Evolutionary conservation across 257 asterid species (phyloP).

Genomic region (Plantago elongata): DNA sequence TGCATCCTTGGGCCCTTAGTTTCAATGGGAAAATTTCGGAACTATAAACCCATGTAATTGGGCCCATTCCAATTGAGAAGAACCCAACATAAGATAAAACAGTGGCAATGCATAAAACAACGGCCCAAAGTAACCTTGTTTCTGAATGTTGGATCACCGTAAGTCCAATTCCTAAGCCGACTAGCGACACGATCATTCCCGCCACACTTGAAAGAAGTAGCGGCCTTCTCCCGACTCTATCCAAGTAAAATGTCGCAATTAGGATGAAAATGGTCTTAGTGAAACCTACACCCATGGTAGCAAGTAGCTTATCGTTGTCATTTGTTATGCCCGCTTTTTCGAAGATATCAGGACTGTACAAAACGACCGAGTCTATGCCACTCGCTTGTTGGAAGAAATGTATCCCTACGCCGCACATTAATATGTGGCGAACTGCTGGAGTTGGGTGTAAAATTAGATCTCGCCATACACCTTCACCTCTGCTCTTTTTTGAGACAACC

Average conservation of each 20-base stretch:
- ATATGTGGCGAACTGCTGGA: constrained; percentile 54
- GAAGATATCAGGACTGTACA: constrained; percentile 63
- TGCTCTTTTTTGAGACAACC: constrained; percentile 22
- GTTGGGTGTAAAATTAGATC: constrained; percentile 64
- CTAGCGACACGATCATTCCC: constrained; percentile 48
- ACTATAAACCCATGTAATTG: constrained; percentile 73
- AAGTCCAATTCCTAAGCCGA: constrained; percentile 36
- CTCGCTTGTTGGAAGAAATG: constrained; percentile 77
- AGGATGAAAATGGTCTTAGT: constrained; percentile 61
- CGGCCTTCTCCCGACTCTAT: constrained; percentile 67
- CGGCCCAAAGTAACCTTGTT: constrained; percentile 38
- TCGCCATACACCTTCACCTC: constrained; percentile 66
- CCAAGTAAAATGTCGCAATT: constrained; percentile 67
- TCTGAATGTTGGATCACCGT: constrained; percentile 33
- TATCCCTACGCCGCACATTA: constrained; percentile 54
- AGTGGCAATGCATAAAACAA: constrained; percentile 26
- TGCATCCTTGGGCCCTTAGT: constrained; percentile 68
- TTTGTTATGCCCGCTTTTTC: constrained; percentile 42
- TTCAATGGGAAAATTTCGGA: constrained; percentile 62
- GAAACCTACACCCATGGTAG: constrained; percentile 74
- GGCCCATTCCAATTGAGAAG: constrained; percentile 73
- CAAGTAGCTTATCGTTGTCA: constrained; percentile 41
- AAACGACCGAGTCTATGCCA: constrained; percentile 78
- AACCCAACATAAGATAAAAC: constrained; percentile 50
- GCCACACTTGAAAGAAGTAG: constrained; percentile 57